Conservation (phyloP, 1,284 basidiomycete genomes). For the Abortiporus biennis region DNA sequence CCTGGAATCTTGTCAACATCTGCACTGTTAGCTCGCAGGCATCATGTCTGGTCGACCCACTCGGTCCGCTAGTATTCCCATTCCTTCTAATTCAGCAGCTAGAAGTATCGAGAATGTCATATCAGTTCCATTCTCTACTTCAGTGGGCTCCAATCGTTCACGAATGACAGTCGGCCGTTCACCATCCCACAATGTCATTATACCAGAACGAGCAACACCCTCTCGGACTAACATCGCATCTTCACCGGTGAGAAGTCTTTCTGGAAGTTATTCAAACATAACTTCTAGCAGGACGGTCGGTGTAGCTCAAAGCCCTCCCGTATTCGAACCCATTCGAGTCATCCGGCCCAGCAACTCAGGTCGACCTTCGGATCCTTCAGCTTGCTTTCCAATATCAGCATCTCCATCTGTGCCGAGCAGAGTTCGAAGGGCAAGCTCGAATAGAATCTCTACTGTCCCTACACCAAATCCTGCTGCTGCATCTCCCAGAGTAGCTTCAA, state of each 20-base stretch:
- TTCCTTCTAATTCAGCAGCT: slow-evolving; percentile 43
- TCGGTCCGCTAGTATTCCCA: slow-evolving; percentile 59
- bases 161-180: slow-evolving; percentile 14
- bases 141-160: slow-evolving; percentile 21
- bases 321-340: slow-evolving; percentile 62
- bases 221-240: slow-evolving; percentile 6
- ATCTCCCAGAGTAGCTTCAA: slow-evolving; percentile 9
- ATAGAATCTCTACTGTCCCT: slow-evolving; percentile 18
- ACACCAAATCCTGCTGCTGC: background rate
- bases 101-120: slow-evolving; percentile 59
- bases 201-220: slow-evolving; percentile 13
- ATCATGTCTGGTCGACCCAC: slow-evolving; percentile 46
- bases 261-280: slow-evolving; percentile 15
- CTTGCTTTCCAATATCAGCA: slow-evolving; percentile 10
- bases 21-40: background rate
- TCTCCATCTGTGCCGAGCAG: slow-evolving; percentile 3
- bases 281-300: slow-evolving; percentile 14
- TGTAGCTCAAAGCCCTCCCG: slow-evolving; percentile 14
- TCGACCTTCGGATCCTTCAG: slow-evolving; percentile 7
- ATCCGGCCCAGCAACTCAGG: slow-evolving; percentile 38
- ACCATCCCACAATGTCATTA: slow-evolving; percentile 8
- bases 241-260: slow-evolving; percentile 21
- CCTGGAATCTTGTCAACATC: background rate
- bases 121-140: slow-evolving; percentile 43
- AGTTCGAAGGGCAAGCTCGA: slow-evolving; percentile 10